Evolutionary conservation across 306 rosid genomes (phyloP).

Genomic region (Casuarina equisetifolia): DNA sequence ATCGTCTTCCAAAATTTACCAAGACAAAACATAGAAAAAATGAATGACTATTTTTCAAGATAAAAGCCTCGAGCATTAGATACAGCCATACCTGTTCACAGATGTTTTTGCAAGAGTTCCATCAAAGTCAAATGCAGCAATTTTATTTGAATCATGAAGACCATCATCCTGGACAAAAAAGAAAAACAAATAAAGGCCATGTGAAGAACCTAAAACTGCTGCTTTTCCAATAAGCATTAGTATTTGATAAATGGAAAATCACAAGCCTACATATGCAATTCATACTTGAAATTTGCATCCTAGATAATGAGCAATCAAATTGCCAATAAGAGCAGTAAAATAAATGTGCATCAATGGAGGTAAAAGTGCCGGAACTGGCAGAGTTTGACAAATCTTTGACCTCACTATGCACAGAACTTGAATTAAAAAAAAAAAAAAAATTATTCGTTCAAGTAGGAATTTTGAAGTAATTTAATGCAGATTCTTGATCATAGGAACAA

Average conservation of each 20-base stretch:
- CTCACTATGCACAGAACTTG: not conserved
- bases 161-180: slow-evolving; percentile 67
- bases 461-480: not conserved
- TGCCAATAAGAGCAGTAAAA: not conserved
- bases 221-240: not conserved
- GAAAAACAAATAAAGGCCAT: slow-evolving; percentile 2
- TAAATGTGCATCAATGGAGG: not conserved
- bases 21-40: not conserved
- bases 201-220: not conserved
- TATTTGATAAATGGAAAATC: not conserved
- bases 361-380: not conserved
- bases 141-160: slow-evolving; percentile 71
- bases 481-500: not conserved
- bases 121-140: slow-evolving; percentile 99
- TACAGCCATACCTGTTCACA: slow-evolving; percentile 49
- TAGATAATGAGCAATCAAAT: not conserved
- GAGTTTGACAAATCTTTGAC: not conserved
- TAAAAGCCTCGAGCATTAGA: slow-evolving; percentile 11
- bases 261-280: not conserved
- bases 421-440: not conserved
- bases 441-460: not conserved
- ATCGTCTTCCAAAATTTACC: not conserved
- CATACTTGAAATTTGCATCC: slow-evolving; percentile 5
- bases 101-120: slow-evolving; percentile 84
- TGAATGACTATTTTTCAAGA: not conserved